phyloP scores from a whole-genome alignment of 495 filamentous ascomycete species.

The Xylaria scruposa region DNA sequence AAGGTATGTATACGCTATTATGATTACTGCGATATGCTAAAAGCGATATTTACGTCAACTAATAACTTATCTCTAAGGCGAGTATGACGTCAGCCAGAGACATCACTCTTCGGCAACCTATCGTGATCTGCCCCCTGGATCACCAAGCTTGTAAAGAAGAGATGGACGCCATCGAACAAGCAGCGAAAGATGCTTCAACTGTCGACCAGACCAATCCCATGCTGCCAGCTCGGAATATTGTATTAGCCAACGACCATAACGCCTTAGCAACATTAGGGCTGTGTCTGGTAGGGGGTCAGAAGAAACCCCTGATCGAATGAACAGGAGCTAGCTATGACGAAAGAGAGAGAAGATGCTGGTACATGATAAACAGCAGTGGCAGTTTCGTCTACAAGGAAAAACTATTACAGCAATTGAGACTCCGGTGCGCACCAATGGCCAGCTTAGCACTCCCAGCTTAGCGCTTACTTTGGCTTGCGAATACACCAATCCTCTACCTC shows the following conservation, averaged over 20 bases:
- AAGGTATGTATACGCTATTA: slow-evolving; percentile 66
- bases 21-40: not conserved
- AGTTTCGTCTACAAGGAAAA: not conserved
- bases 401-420: not conserved
- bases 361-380: not conserved
- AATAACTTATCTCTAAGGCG: slow-evolving; percentile 62
- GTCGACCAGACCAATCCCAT: slow-evolving; percentile 88
- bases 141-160: slow-evolving; percentile 96
- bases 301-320: slow-evolving; percentile 93
- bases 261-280: slow-evolving; percentile 80
- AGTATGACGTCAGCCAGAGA: slow-evolving; percentile 90
- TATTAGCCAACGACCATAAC: slow-evolving; percentile 76
- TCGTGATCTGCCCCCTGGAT: slow-evolving; percentile 95
- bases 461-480: not conserved
- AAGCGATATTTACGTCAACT: slow-evolving; percentile 26
- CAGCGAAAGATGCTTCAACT: slow-evolving; percentile 87
- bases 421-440: not conserved
- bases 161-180: slow-evolving; percentile 96
- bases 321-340: not conserved
- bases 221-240: slow-evolving; percentile 81
- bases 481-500: not conserved
- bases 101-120: slow-evolving; percentile 88
- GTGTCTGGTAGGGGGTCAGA: slow-evolving; percentile 81
- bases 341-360: not conserved
- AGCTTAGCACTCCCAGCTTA: not conserved